Evolutionary conservation across 139 green algal genomes (phyloP), one percentile per base, ranked within the genome.

Genomic region (Chlorella sp.): DNA sequence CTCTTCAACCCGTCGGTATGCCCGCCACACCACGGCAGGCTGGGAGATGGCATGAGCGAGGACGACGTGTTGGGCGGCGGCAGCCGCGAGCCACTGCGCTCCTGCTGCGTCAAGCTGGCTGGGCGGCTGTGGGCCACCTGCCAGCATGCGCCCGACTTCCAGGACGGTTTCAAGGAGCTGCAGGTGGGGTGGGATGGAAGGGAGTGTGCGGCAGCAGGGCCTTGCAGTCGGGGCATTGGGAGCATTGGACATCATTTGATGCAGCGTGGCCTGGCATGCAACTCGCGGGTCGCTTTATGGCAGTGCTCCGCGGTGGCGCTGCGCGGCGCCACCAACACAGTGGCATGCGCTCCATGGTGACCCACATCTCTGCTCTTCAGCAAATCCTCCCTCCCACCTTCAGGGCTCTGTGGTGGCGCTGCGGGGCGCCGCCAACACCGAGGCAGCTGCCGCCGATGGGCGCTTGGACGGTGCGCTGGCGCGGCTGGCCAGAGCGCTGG

Each of bases 31-130:
- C n/a, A n/a, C n/a, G n/a, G 13, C 74, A 90, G 86, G 44, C 57
- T 90, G 47, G 86, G 82, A 4, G 81, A 71, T 30, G 86, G 86
- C 23, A 68, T 90, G 72, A 87, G 15, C 6, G 86, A 90, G 18
- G 86, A 90, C 34, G 86, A 90, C 38, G 6, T 90, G 30, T 13
- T 85, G 32, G 81, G 81, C 0, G n/a, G n/a, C 3, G 62, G 15
- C 39, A 38, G 20, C 9, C 71, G 86, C 12, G 80, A 87, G 81
- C 80, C 86, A 20, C 72, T 89, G 60, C 70, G 86, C 17, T 39
- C 80, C 18, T 87, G 81, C 62, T 89, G 86, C 80, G 13, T 78
- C 63, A 64, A 87, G 64, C 74, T 87, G 44, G 86, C 73, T 0
- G 55, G 38, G 2, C 56, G 23, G 28, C 64, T 90, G 39, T 90